Conservation (phyloP, 31 red algal genomes). For the Porphyra umbilicalis region DNA sequence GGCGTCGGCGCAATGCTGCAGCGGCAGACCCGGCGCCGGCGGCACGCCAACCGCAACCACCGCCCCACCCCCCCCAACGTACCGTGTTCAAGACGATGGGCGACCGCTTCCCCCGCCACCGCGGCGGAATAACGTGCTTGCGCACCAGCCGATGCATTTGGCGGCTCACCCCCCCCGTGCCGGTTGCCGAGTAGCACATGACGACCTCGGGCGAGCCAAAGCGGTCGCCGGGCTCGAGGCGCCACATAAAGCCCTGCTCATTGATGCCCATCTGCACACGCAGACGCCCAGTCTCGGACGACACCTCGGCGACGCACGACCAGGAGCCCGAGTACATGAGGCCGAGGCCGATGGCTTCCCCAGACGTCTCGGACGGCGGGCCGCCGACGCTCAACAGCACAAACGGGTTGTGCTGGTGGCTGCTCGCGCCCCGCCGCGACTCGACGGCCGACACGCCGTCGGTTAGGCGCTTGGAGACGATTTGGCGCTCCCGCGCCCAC, state of each 20-base stretch:
- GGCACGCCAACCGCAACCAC: too few species aligned
- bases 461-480: slow-evolving; percentile 47
- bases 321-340: slow-evolving; percentile 96
- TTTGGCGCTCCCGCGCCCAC: slow-evolving; percentile 86
- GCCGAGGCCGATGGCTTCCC: slow-evolving; percentile 49
- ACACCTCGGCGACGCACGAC: slow-evolving; percentile 47
- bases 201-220: slow-evolving; percentile 82
- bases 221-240: slow-evolving; percentile 34
- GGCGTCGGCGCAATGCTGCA: too few species aligned
- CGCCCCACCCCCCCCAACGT: too few species aligned
- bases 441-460: slow-evolving; percentile 73
- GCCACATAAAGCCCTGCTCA: slow-evolving; percentile 79
- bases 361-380: slow-evolving; percentile 47
- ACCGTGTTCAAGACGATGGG: slow-evolving; percentile 81
- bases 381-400: slow-evolving; percentile 44
- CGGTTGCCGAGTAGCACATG: slow-evolving; percentile 58
- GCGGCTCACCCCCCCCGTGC: slow-evolving; percentile 56
- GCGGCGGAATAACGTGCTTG: slow-evolving; percentile 59
- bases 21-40: too few species aligned
- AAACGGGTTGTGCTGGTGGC: slow-evolving; percentile 88
- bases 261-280: slow-evolving; percentile 90
- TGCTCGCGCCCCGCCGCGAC: slow-evolving; percentile 73
- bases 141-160: slow-evolving; percentile 63
- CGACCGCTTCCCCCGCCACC: slow-evolving; percentile 59
- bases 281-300: slow-evolving; percentile 63